Percentiles rank a stretch among this genome's conserved stretches.
Conservation (phyloP, 305 asterid genomes). For the Plantago rigida region DNA sequence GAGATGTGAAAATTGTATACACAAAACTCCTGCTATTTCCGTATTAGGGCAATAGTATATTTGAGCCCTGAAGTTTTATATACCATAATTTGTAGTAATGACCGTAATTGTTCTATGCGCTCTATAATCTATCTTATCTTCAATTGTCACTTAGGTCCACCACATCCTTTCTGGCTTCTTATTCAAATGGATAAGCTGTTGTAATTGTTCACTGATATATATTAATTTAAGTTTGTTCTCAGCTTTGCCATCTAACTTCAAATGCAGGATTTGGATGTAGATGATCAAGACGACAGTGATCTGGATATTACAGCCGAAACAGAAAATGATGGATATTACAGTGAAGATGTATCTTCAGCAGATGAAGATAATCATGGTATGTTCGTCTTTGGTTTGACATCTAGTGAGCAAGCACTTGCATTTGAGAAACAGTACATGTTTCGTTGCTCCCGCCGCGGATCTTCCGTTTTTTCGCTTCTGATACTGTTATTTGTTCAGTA, state of each 20-base stretch:
- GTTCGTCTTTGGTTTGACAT: conserved; percentile 14
- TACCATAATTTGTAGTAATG: too few relatives aligned
- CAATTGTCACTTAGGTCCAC: not conserved
- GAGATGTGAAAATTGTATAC: too few relatives aligned
- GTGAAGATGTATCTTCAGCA: conserved; percentile 30
- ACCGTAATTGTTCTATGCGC: not conserved
- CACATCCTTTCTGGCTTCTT: not conserved
- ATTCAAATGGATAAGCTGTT: conserved; percentile 11
- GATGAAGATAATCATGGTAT: conserved; percentile 42
- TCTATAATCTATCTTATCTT: not conserved
- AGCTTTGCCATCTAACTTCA: conserved; percentile 4
- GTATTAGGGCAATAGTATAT: too few relatives aligned
- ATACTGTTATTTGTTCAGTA: conserved; percentile 8
- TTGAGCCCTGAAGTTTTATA: too few relatives aligned
- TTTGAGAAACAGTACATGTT: conserved; percentile 13
- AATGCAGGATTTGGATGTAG: conserved; percentile 60
- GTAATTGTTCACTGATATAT: not conserved
- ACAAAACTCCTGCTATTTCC: too few relatives aligned
- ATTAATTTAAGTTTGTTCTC: not conserved
- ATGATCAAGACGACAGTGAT: conserved; percentile 32
- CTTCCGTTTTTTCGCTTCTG: conserved; percentile 2
- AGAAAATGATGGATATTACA: conserved; percentile 24
- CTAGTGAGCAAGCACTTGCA: conserved; percentile 11
- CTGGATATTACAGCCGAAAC: conserved; percentile 32
- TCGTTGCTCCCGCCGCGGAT: not conserved